Evolutionary conservation across 2,329 filamentous ascomycete genomes (phyloP).

Genomic region (Diaporthe sp.): DNA sequence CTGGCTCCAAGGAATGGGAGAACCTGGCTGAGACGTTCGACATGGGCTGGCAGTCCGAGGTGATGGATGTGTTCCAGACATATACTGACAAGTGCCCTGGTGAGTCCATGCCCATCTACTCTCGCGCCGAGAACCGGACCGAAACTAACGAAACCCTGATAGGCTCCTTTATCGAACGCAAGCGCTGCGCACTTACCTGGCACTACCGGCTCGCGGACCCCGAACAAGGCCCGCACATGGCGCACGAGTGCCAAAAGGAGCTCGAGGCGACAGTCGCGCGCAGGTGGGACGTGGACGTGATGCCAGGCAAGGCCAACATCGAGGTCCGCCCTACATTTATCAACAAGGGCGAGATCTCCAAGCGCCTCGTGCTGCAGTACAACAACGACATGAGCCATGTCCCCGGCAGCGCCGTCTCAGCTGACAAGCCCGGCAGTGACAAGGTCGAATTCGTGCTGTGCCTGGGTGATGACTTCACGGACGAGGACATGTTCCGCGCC

Average conservation of each 20-base stretch:
- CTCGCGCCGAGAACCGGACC: not conserved
- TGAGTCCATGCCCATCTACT: conserved; percentile 55
- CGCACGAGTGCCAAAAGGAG: conserved; percentile 84
- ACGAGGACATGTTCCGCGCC: conserved; percentile 96
- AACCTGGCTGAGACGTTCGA: conserved; percentile 89
- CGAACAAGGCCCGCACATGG: conserved; percentile 84
- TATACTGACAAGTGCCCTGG: conserved; percentile 90
- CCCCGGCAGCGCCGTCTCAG: conserved; percentile 45
- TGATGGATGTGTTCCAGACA: conserved; percentile 86
- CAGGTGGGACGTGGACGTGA: conserved; percentile 93
- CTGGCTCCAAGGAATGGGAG: conserved; percentile 83
- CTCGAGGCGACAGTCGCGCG: conserved; percentile 82
- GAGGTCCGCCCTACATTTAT: conserved; percentile 97
- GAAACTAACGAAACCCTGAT: conserved; percentile 42
- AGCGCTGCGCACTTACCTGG: conserved; percentile 96
- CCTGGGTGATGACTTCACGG: conserved; percentile 94
- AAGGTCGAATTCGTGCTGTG: conserved; percentile 90
- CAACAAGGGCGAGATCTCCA: conserved; percentile 97
- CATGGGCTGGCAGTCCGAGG: conserved; percentile 93
- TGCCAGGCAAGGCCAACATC: conserved; percentile 96
- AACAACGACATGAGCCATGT: conserved; percentile 58
- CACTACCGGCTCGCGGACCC: conserved; percentile 95
- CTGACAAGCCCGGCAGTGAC: conserved; percentile 51
- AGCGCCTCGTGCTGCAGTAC: conserved; percentile 84
- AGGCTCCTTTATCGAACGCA: conserved; percentile 94